These are phyloP conservation scores for Aspergillus nidulans DNA, from an alignment of 495 filamentous ascomycete species.

Conservation along the genomic window DNA sequence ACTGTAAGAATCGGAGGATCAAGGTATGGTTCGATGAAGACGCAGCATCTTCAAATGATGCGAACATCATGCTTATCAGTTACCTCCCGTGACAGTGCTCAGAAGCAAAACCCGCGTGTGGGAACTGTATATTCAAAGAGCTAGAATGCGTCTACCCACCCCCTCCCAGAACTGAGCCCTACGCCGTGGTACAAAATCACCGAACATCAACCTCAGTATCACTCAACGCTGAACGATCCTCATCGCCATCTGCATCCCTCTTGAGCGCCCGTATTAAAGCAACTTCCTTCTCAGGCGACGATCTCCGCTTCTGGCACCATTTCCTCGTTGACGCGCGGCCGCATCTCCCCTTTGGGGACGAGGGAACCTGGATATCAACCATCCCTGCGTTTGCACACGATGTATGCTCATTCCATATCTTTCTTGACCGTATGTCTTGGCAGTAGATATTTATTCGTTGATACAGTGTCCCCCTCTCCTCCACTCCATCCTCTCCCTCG, in stretches of 20 bases:
- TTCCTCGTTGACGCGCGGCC: slow-evolving; percentile 55
- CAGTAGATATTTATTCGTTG: not conserved
- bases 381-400: slow-evolving; percentile 53
- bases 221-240: not conserved
- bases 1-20: slow-evolving; percentile 60
- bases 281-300: slow-evolving; percentile 43
- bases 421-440: not conserved
- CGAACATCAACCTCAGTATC: not conserved
- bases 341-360: slow-evolving; percentile 55
- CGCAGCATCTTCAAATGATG: not conserved
- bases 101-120: slow-evolving; percentile 53
- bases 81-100: slow-evolving; percentile 36
- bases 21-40: slow-evolving; percentile 31
- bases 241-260: not conserved
- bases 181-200: too few relatives aligned
- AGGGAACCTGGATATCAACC: slow-evolving; percentile 54
- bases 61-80: too few relatives aligned
- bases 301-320: slow-evolving; percentile 62
- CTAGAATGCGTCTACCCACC: slow-evolving; percentile 55
- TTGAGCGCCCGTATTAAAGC: slow-evolving; percentile 12
- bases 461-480: slow-evolving; percentile 35
- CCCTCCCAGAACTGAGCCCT: too few relatives aligned
- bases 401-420: slow-evolving; percentile 27
- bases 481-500: slow-evolving; percentile 56
- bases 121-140: slow-evolving; percentile 53